A percentile compares a stretch with the other conserved stretches of the same genome.
phyloP scores from a whole-genome alignment of 2,329 filamentous ascomycete genomes.

The Fusarium paranaense region DNA sequence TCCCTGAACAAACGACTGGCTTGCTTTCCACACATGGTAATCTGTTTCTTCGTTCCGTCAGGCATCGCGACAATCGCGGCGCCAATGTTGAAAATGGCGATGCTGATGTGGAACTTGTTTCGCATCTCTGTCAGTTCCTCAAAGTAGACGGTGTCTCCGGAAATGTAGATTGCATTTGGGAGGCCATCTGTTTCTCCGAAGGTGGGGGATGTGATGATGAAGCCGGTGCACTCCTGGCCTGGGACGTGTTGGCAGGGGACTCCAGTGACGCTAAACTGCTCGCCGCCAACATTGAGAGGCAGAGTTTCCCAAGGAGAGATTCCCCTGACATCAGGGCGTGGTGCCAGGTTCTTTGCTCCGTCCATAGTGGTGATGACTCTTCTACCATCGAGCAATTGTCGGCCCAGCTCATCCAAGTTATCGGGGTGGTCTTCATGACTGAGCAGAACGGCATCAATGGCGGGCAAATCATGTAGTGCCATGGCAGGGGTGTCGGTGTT shows the following conservation, averaged over 20 bases:
- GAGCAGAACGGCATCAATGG: neutral
- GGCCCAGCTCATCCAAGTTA: neutral
- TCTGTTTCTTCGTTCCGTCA: neutral
- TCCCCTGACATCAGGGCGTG: neutral
- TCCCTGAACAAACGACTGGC: constrained; percentile 2
- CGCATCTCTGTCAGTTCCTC: neutral
- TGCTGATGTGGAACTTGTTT: neutral
- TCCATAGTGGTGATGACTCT: neutral
- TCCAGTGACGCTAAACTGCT: neutral
- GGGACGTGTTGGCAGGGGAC: neutral
- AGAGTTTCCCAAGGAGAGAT: neutral
- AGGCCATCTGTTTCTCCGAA: neutral
- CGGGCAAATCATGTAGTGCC: neutral
- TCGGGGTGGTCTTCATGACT: neutral
- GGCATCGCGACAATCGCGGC: neutral
- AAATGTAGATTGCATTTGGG: constrained; percentile 11
- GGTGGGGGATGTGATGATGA: neutral
- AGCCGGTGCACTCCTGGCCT: neutral
- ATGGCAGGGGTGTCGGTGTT: neutral
- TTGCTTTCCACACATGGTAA: constrained; percentile 15
- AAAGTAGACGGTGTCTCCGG: constrained; percentile 12
- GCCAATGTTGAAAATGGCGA: constrained; percentile 8
- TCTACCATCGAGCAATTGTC: neutral
- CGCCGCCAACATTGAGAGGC: neutral
- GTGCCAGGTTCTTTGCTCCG: neutral